These are phyloP conservation scores for Pythium volutum DNA, from an alignment of 352 stramenopile species.

Conservation along the genomic window DNA sequence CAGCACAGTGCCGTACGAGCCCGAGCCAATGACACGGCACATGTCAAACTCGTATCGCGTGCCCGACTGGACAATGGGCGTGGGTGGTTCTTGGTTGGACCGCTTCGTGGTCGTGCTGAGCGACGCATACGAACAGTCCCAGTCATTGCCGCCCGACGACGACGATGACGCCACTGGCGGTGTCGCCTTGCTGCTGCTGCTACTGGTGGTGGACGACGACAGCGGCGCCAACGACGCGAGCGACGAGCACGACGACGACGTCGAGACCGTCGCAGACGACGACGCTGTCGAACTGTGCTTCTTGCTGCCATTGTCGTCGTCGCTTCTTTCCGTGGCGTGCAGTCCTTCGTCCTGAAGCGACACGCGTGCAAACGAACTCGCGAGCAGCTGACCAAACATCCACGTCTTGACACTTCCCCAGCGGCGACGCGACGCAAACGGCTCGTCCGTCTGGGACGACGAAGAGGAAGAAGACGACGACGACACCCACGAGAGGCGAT, in stretches of 20 bases:
- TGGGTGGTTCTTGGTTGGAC: slow-evolving; percentile 13
- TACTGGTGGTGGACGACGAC: not conserved
- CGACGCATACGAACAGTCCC: slow-evolving; percentile 23
- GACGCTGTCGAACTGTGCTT: not conserved
- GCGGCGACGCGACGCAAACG: slow-evolving; percentile 24
- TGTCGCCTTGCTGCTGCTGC: not conserved
- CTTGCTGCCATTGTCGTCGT: slow-evolving; percentile 1
- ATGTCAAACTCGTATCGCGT: slow-evolving; percentile 65
- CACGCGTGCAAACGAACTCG: slow-evolving; percentile 64
- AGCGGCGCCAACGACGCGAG: slow-evolving; percentile 2
- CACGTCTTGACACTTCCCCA: slow-evolving; percentile 76
- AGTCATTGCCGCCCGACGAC: slow-evolving; percentile 21
- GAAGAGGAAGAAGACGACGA: slow-evolving; percentile 11
- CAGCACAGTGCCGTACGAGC: slow-evolving; percentile 74
- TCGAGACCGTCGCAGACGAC: slow-evolving; percentile 16
- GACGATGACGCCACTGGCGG: not conserved
- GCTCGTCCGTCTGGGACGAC: not conserved
- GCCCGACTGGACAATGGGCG: not conserved
- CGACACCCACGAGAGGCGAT: slow-evolving; percentile 8
- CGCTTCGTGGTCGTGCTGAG: not conserved
- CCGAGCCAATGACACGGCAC: slow-evolving; percentile 65
- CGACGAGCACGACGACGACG: slow-evolving; percentile 24
- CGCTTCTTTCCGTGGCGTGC: slow-evolving; percentile 1
- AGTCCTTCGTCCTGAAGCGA: slow-evolving; percentile 28
- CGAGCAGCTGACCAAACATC: slow-evolving; percentile 66